Evolutionary conservation across 1,284 basidiomycete species (phyloP).

Genomic region (Ustilago trichophora): DNA sequence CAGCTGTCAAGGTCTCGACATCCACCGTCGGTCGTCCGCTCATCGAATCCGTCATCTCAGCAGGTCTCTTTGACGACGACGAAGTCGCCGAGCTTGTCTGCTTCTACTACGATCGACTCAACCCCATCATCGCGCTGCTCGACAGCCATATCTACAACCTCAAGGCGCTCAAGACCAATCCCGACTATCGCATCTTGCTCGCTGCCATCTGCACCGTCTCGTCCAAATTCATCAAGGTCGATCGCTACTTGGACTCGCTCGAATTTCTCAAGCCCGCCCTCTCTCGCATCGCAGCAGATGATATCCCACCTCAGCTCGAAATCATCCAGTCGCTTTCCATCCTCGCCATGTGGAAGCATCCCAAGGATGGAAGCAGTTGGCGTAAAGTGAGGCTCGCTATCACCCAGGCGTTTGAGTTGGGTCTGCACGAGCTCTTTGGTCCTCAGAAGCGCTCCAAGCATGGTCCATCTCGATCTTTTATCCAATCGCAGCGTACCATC

Average conservation of each 20-base stretch:
- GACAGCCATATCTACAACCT: slow-evolving; percentile 66
- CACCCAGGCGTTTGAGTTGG: slow-evolving; percentile 67
- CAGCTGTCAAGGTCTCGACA: slow-evolving; percentile 39
- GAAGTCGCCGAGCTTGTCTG: slow-evolving; percentile 37
- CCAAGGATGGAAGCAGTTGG: slow-evolving; percentile 67
- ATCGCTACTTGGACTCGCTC: slow-evolving; percentile 62
- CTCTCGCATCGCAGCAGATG: slow-evolving; percentile 74
- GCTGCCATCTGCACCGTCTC: slow-evolving; percentile 82
- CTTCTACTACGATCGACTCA: slow-evolving; percentile 51
- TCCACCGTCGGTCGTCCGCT: slow-evolving; percentile 29
- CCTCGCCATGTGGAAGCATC: slow-evolving; percentile 82
- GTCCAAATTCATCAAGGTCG: slow-evolving; percentile 82
- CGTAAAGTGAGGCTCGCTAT: slow-evolving; percentile 62
- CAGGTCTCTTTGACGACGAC: slow-evolving; percentile 41
- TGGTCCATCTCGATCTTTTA: slow-evolving; percentile 37
- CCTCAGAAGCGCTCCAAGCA: slow-evolving; percentile 44
- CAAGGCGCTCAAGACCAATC: slow-evolving; percentile 73
- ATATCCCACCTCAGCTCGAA: slow-evolving; percentile 77
- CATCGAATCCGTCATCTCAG: slow-evolving; percentile 45
- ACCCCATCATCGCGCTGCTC: slow-evolving; percentile 63
- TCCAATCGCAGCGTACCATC: slow-evolving; percentile 44
- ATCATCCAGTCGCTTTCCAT: slow-evolving; percentile 84
- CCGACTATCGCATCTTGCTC: slow-evolving; percentile 79
- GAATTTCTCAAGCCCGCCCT: slow-evolving; percentile 73
- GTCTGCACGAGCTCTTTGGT: slow-evolving; percentile 55